Percentiles rank a stretch among this genome's conserved stretches.
Evolutionary conservation across 2,329 filamentous ascomycete species (phyloP).

Genomic region (Fusarium palustre): DNA sequence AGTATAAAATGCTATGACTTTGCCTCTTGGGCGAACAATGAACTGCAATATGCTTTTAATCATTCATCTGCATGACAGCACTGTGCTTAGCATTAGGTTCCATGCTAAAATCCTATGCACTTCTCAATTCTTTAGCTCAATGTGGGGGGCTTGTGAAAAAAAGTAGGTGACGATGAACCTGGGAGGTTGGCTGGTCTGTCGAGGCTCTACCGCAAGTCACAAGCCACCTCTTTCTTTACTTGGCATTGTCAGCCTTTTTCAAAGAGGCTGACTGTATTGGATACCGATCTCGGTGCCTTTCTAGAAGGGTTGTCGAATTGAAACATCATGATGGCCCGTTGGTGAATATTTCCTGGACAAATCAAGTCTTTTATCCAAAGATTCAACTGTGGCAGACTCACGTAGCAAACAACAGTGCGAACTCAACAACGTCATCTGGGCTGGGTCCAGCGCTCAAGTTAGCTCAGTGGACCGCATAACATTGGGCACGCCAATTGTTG

Average conservation of each 20-base stretch:
- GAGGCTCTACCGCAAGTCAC: conserved; percentile 10
- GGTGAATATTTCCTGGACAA: conserved; percentile 10
- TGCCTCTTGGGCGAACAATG: conserved; percentile 3
- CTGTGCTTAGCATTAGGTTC: conserved; percentile 28
- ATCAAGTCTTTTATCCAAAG: conserved; percentile 7
- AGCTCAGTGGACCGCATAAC: conserved; percentile 24
- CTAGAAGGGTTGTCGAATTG: conserved; percentile 18
- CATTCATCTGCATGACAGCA: conserved; percentile 9
- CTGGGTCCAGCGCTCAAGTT: conserved; percentile 1
- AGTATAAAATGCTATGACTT: conserved; percentile 1
- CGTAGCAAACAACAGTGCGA: conserved; percentile 38
- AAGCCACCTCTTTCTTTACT: conserved; percentile 25
- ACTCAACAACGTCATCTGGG: conserved; percentile 14
- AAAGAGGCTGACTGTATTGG: conserved; percentile 18
- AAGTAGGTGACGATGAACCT: conserved; percentile 1
- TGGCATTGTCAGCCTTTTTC: conserved; percentile 16
- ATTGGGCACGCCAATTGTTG: conserved; percentile 23
- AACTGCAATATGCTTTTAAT: not conserved
- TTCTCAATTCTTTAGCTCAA: conserved; percentile 31
- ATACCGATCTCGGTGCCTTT: not conserved
- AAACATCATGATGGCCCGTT: conserved; percentile 12
- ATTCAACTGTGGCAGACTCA: conserved; percentile 27
- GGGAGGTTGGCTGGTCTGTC: conserved; percentile 9
- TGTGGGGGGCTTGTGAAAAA: conserved; percentile 32
- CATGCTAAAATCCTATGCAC: conserved; percentile 19